Conservation (phyloP, 75 land plant species). For the Pinus albicaulis region DNA sequence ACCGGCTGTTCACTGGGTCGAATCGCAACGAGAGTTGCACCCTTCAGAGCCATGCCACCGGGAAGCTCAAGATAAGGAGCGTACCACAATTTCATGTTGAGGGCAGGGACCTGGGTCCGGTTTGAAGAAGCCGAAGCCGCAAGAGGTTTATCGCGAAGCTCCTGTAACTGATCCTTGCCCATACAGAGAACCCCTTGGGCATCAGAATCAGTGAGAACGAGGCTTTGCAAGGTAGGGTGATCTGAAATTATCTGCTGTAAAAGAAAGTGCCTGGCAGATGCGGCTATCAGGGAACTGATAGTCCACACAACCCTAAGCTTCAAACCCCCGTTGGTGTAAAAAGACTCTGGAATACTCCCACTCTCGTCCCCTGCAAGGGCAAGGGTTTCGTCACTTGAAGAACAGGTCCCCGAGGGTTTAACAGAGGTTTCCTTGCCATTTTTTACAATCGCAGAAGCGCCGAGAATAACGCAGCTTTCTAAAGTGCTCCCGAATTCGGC, state of each 20-base stretch:
- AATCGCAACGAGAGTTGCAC: slow-evolving; percentile 81
- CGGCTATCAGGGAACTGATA: slow-evolving; percentile 52
- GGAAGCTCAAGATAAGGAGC: slow-evolving; percentile 65
- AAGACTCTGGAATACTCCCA: slow-evolving; percentile 44
- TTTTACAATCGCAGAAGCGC: slow-evolving; percentile 14
- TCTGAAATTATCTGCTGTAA: slow-evolving; percentile 51
- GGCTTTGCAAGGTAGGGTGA: slow-evolving; percentile 40
- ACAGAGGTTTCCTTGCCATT: not conserved
- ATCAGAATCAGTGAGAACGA: slow-evolving; percentile 54
- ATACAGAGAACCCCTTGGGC: slow-evolving; percentile 56
- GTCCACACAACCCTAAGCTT: slow-evolving; percentile 58
- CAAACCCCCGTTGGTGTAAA: slow-evolving; percentile 60
- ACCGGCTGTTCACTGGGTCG: slow-evolving; percentile 52
- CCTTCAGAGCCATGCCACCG: slow-evolving; percentile 53
- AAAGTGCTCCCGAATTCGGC: slow-evolving; percentile 55
- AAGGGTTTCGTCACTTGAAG: not conserved
- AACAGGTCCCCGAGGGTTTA: too few relatives aligned
- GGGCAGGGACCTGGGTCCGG: slow-evolving; percentile 73
- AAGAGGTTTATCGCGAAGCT: slow-evolving; percentile 37
- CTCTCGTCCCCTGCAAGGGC: not conserved
- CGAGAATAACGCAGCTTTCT: slow-evolving; percentile 45
- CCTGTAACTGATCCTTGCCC: slow-evolving; percentile 40
- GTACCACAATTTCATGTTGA: slow-evolving; percentile 87
- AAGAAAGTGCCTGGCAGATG: slow-evolving; percentile 55
- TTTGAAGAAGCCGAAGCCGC: slow-evolving; percentile 23